These are phyloP conservation scores for Tetracladium marchalianum DNA, from an alignment of 495 filamentous ascomycete genomes.

Conservation along the genomic window DNA sequence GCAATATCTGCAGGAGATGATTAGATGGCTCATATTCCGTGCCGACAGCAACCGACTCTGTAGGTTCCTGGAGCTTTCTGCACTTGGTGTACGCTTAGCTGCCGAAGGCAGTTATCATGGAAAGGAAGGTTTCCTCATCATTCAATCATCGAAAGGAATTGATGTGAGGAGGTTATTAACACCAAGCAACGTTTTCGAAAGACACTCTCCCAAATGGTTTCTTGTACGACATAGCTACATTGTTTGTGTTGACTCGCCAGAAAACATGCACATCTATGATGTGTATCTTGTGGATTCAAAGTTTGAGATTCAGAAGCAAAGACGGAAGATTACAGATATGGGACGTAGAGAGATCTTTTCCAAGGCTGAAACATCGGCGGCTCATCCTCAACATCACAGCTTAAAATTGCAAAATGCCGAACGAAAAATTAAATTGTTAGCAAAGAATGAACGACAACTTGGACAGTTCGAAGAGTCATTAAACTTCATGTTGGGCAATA, in stretches of 20 bases:
- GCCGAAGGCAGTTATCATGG: constrained; percentile 95
- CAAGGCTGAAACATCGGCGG: constrained; percentile 29
- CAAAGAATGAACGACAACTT: constrained; percentile 80
- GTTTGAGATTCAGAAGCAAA: constrained; percentile 61
- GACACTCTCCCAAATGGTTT: constrained; percentile 94
- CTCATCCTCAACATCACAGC: constrained; percentile 71
- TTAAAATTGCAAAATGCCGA: constrained; percentile 80
- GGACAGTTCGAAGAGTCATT: constrained; percentile 93
- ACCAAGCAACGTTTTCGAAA: constrained; percentile 61
- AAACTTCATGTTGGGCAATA: constrained; percentile 66
- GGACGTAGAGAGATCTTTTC: constrained; percentile 44
- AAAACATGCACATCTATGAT: constrained; percentile 98
- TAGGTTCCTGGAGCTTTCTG: constrained; percentile 91
- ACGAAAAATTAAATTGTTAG: constrained; percentile 79
- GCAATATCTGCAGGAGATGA: constrained; percentile 88
- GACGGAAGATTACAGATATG: constrained; percentile 48
- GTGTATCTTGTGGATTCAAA: constrained; percentile 87
- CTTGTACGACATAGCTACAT: constrained; percentile 95
- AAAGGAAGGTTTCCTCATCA: constrained; percentile 90
- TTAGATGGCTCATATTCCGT: constrained; percentile 88
- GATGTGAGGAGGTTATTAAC: constrained; percentile 78
- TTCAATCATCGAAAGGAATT: constrained; percentile 82
- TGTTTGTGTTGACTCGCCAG: constrained; percentile 93
- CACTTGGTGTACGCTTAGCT: constrained; percentile 87
- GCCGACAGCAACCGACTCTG: constrained; percentile 93